Percentiles rank a stretch among this genome's conserved stretches.
These are phyloP conservation scores for Solanum clarkiae DNA, from an alignment of 257 asterid genomes.

Conservation along the genomic window DNA sequence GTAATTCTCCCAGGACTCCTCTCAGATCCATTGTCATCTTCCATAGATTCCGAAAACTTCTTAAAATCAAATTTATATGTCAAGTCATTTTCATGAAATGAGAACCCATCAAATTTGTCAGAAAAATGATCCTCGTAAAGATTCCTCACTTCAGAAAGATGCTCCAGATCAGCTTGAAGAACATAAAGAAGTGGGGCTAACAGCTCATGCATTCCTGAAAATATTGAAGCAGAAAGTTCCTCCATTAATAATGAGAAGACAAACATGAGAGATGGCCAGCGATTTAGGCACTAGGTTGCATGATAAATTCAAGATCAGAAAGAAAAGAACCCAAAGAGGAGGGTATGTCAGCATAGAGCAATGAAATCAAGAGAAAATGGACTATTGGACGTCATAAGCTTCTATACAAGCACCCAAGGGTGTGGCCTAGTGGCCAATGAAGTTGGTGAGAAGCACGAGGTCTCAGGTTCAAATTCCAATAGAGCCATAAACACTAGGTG, in stretches of 20 bases:
- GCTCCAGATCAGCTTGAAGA: conserved; percentile 65
- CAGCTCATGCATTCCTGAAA: conserved; percentile 87
- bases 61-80: conserved; percentile 69
- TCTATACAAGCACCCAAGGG: background rate
- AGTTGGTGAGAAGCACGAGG: background rate
- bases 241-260: background rate
- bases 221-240: conserved; percentile 7
- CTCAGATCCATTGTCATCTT: conserved; percentile 21
- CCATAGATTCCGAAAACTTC: conserved; percentile 48
- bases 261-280: background rate
- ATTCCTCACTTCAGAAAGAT: conserved; percentile 63
- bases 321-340: background rate
- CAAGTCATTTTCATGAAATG: conserved; percentile 60
- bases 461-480: background rate
- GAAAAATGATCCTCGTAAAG: conserved; percentile 54
- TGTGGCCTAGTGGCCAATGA: background rate
- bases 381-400: background rate
- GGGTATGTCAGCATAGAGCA: background rate
- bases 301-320: background rate
- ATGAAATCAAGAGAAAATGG: background rate
- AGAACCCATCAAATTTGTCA: conserved; percentile 72
- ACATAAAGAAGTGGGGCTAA: conserved; percentile 79
- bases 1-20: conserved; percentile 23
- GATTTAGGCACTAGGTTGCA: background rate
- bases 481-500: background rate